Evolutionary conservation across 1,139 yeast species (phyloP).

Genomic region (Pichia sp.): DNA sequence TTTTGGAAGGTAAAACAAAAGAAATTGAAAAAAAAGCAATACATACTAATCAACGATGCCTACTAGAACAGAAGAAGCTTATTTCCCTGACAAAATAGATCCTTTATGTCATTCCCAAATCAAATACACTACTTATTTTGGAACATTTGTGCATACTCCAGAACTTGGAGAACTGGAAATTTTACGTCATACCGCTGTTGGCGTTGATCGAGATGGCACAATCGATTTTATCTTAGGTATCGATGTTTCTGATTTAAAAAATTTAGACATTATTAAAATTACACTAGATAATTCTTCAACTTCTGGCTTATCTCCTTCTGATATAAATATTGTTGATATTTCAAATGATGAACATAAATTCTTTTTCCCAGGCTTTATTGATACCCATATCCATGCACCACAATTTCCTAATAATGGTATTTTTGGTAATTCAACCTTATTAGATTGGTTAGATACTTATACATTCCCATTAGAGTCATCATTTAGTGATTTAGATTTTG

Average conservation of each 20-base stretch:
- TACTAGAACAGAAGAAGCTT: constrained; percentile 13
- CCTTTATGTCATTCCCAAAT: constrained; percentile 17
- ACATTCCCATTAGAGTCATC: constrained; percentile 84
- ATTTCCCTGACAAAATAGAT: constrained; percentile 12
- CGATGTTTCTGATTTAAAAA: neutral
- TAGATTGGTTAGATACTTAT: constrained; percentile 82
- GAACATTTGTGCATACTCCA: constrained; percentile 55
- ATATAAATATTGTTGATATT: constrained; percentile 27
- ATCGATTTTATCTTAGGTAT: constrained; percentile 35
- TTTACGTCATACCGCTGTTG: constrained; percentile 43
- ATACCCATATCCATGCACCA: constrained; percentile 94
- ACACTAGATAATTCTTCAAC: neutral
- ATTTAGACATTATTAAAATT: neutral
- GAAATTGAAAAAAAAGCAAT: too few species aligned
- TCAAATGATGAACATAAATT: constrained; percentile 35
- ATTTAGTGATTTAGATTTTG: constrained; percentile 44
- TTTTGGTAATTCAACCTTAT: constrained; percentile 75
- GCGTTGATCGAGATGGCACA: constrained; percentile 45
- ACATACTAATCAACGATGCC: constrained; percentile 7
- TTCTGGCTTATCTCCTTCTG: neutral
- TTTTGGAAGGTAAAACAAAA: too few species aligned
- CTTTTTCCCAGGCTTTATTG: constrained; percentile 87
- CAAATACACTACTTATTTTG: constrained; percentile 36
- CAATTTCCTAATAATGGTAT: constrained; percentile 94
- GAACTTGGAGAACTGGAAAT: constrained; percentile 41